A percentile compares a stretch with the other conserved stretches of the same genome.
Conservation (phyloP, 352 stramenopile species). For the Globisporangium radiosum region DNA sequence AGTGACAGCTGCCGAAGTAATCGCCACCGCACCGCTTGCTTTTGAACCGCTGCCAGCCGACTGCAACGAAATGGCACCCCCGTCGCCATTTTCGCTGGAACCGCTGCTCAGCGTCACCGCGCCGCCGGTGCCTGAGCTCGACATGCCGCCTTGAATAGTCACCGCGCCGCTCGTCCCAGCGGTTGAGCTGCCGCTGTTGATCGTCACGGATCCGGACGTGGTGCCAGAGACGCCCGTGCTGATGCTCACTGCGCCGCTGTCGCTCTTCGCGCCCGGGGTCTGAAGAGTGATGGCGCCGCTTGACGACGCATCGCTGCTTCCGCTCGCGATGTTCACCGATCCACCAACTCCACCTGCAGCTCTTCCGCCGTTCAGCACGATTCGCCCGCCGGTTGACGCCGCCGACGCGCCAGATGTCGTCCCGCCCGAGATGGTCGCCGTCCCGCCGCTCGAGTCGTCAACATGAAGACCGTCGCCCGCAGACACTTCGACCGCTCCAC, state of each 20-base stretch:
- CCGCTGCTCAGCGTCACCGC: slow-evolving; percentile 28
- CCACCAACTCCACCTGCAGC: slow-evolving; percentile 35
- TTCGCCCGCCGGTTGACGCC: slow-evolving; percentile 29
- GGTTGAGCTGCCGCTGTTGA: slow-evolving; percentile 27
- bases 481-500: slow-evolving; percentile 21
- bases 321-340: slow-evolving; percentile 33
- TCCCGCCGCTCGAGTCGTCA: slow-evolving; percentile 38
- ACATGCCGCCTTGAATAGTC: slow-evolving; percentile 36
- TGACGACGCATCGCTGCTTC: slow-evolving; percentile 23
- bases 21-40: slow-evolving; percentile 20
- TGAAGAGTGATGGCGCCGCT: slow-evolving; percentile 26
- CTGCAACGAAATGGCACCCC: slow-evolving; percentile 12
- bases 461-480: slow-evolving; percentile 21
- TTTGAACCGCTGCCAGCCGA: slow-evolving; percentile 12
- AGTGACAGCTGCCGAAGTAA: slow-evolving; percentile 14
- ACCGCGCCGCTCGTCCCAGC: slow-evolving; percentile 37
- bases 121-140: slow-evolving; percentile 30
- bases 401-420: slow-evolving; percentile 23
- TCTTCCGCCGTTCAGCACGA: slow-evolving; percentile 38
- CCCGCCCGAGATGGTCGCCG: slow-evolving; percentile 34
- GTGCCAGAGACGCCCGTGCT: background rate
- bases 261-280: background rate
- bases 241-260: slow-evolving; percentile 4
- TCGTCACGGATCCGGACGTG: slow-evolving; percentile 5
- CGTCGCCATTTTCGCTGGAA: slow-evolving; percentile 17